Evolutionary conservation across 2,329 filamentous ascomycete genomes (phyloP).

Genomic region (Alternaria sp.): DNA sequence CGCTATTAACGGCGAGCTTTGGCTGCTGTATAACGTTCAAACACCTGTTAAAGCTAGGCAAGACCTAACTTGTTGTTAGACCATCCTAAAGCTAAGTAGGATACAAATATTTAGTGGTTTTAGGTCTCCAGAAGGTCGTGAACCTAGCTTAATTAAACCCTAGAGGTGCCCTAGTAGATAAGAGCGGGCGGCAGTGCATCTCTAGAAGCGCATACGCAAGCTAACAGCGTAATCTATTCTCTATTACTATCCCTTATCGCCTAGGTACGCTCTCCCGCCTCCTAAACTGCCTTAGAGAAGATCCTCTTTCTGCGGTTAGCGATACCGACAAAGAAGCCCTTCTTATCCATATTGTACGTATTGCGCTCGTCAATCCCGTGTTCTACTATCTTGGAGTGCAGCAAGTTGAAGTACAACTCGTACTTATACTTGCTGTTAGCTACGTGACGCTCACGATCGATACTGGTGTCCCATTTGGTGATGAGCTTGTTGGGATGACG

Average conservation of each 20-base stretch:
- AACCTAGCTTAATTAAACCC: conserved; percentile 14
- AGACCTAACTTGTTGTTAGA: not conserved
- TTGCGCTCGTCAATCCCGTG: conserved; percentile 9
- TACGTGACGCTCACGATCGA: conserved; percentile 7
- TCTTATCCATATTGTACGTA: conserved; percentile 25
- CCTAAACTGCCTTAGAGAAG: not conserved
- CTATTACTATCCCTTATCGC: conserved; percentile 11
- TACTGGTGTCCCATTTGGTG: conserved; percentile 5
- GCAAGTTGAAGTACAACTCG: conserved; percentile 15
- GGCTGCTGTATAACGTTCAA: not conserved
- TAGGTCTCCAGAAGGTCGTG: not conserved
- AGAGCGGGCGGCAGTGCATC: conserved; percentile 13
- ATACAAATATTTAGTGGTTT: not conserved
- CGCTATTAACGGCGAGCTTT: not conserved
- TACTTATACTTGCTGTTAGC: conserved; percentile 13
- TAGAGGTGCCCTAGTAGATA: conserved; percentile 9
- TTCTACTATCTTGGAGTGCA: conserved; percentile 16
- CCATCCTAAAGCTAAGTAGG: not conserved
- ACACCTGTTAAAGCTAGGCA: not conserved
- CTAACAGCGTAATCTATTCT: conserved; percentile 17
- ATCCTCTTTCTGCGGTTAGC: conserved; percentile 8
- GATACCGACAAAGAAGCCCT: conserved; percentile 11
- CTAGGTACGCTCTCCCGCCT: not conserved
- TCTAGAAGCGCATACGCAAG: conserved; percentile 21
- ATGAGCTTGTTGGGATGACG: conserved; percentile 7